These are phyloP conservation scores for Leccinum boreale DNA, from an alignment of 768 basidiomycete genomes.

Conservation along the genomic window DNA sequence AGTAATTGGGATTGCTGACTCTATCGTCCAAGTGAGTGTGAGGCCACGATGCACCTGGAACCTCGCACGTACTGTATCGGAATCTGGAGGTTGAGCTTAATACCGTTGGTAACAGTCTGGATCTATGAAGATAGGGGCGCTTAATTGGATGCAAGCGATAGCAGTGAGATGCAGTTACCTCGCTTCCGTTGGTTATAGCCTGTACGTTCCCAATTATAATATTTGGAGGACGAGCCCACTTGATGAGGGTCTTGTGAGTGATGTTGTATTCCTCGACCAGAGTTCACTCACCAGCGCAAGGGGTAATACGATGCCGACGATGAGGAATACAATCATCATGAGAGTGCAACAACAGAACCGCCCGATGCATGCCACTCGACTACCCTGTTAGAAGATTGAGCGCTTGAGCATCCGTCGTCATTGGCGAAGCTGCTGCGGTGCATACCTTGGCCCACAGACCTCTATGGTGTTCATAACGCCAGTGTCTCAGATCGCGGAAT, in stretches of 20 bases:
- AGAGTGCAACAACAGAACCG: slow-evolving; percentile 77
- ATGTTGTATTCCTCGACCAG: background rate
- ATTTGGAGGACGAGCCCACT: slow-evolving; percentile 81
- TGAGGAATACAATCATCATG: slow-evolving; percentile 59
- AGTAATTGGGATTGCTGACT: slow-evolving; percentile 80
- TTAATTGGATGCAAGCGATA: slow-evolving; percentile 18
- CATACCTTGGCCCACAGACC: slow-evolving; percentile 67
- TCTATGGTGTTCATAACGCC: slow-evolving; percentile 56
- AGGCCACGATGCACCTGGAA: background rate
- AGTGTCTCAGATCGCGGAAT: slow-evolving; percentile 40
- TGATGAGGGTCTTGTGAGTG: slow-evolving; percentile 2
- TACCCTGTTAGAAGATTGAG: slow-evolving; percentile 41
- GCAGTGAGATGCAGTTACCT: slow-evolving; percentile 35
- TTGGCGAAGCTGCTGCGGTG: background rate
- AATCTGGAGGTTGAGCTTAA: slow-evolving; percentile 60
- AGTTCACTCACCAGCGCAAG: slow-evolving; percentile 57
- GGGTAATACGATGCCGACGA: slow-evolving; percentile 62
- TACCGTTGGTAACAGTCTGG: slow-evolving; percentile 38
- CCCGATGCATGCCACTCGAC: slow-evolving; percentile 56
- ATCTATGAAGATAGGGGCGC: slow-evolving; percentile 26
- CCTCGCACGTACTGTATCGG: slow-evolving; percentile 54
- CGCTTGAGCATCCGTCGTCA: background rate
- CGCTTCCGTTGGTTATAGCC: slow-evolving; percentile 36
- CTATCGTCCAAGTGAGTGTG: slow-evolving; percentile 35
- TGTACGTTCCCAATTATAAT: slow-evolving; percentile 53